Conservation (phyloP, 768 basidiomycete species). For the Boletales sp. region DNA sequence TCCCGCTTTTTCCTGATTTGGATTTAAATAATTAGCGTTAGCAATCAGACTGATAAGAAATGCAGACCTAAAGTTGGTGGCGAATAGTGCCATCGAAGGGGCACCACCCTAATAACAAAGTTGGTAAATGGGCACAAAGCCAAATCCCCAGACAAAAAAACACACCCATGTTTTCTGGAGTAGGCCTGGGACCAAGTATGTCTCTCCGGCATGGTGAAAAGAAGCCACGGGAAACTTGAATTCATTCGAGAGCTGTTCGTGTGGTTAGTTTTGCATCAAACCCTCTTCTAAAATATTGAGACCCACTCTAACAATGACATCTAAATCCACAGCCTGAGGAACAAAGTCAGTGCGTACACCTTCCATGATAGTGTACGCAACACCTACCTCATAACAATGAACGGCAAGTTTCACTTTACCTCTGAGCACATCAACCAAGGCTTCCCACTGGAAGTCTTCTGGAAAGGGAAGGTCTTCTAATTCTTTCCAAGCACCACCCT, state of each 20-base stretch:
- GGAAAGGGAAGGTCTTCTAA: constrained; percentile 42
- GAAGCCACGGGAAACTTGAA: constrained; percentile 78
- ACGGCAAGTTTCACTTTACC: constrained; percentile 58
- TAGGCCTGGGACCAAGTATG: constrained; percentile 76
- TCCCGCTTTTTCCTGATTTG: constrained; percentile 68
- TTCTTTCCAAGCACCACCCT: constrained; percentile 39
- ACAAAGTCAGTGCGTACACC: neutral
- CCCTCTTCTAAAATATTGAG: neutral
- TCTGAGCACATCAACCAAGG: constrained; percentile 72
- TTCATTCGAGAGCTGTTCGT: constrained; percentile 67
- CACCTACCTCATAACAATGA: constrained; percentile 36
- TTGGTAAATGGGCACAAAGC: too few relatives aligned
- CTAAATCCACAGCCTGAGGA: constrained; percentile 59
- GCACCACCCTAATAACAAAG: constrained; percentile 44
- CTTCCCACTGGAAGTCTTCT: constrained; percentile 71
- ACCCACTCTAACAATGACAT: constrained; percentile 64
- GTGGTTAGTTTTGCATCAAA: neutral
- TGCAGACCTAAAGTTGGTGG: constrained; percentile 41
- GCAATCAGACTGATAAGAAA: neutral
- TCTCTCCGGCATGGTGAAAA: constrained; percentile 78
- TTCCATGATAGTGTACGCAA: neutral
- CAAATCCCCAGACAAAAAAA: neutral
- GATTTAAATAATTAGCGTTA: neutral
- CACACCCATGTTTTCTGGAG: constrained; percentile 66
- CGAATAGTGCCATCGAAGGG: constrained; percentile 80